A percentile compares a stretch with the other conserved stretches of the same genome.
These are phyloP conservation scores for Malassezia globosa DNA, from an alignment of 1,284 basidiomycete species.

Conservation along the genomic window DNA sequence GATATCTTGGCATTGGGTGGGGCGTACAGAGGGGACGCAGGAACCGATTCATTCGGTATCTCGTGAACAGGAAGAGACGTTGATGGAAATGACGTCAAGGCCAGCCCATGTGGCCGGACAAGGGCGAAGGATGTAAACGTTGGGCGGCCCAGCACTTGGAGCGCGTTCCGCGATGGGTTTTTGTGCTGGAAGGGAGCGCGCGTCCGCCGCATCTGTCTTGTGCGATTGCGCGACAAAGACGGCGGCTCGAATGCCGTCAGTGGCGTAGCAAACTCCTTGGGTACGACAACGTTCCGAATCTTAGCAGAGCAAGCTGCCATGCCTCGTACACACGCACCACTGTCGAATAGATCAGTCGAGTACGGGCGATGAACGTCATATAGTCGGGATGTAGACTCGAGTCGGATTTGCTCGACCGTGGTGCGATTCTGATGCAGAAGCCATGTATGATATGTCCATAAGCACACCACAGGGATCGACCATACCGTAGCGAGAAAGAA, in stretches of 20 bases:
- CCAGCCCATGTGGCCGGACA: no score
- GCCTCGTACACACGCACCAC: not conserved
- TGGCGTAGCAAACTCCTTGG: slow-evolving; percentile 6
- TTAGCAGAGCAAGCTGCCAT: not conserved
- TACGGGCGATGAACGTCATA: slow-evolving; percentile 24
- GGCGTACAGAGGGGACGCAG: no score
- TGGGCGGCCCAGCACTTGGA: slow-evolving; percentile 4
- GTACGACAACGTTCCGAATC: slow-evolving; percentile 6
- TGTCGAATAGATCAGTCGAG: not conserved
- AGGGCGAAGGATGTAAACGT: not conserved
- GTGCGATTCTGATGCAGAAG: slow-evolving; percentile 36
- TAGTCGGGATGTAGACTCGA: slow-evolving; percentile 25
- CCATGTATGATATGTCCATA: slow-evolving; percentile 36
- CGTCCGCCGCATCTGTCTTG: not conserved
- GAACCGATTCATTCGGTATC: no score
- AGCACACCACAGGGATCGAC: slow-evolving; percentile 23
- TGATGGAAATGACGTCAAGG: no score
- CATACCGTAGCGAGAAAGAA: slow-evolving; percentile 27
- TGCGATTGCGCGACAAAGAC: no score
- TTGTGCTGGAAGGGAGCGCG: slow-evolving; percentile 7
- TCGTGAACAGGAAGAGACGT: no score
- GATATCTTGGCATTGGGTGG: no score
- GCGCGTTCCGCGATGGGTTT: not conserved
- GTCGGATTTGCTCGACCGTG: slow-evolving; percentile 45
- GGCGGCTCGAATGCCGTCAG: not conserved